Conservation (phyloP, 106 monocot genomes). For the Posidonia australis region DNA sequence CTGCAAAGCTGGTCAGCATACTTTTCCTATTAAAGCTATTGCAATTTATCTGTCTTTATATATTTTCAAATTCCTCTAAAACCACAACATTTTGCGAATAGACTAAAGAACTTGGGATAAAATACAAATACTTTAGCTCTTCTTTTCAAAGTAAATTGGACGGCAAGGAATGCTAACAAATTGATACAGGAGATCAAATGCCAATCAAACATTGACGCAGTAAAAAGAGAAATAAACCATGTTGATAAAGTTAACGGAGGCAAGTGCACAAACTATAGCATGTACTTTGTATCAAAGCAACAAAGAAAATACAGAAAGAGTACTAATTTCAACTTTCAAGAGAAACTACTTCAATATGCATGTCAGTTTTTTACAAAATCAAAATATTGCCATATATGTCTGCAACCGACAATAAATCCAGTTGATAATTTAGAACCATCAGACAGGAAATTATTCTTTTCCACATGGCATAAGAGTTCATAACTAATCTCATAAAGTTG, state of each 20-base stretch:
- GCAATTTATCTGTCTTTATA: background rate
- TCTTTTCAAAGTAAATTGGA: slow-evolving; percentile 44
- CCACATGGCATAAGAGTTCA: too few relatives aligned
- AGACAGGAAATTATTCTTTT: too few relatives aligned
- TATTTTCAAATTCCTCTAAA: background rate
- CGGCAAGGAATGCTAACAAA: slow-evolving; percentile 50
- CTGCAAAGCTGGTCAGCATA: slow-evolving; percentile 57
- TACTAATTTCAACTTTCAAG: too few relatives aligned
- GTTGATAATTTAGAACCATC: too few relatives aligned
- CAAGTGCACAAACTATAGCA: too few relatives aligned
- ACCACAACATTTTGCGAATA: background rate
- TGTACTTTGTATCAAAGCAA: background rate
- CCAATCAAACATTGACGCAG: slow-evolving; percentile 57
- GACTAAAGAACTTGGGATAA: background rate
- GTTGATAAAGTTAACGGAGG: background rate
- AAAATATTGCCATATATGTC: too few relatives aligned
- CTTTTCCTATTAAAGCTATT: background rate
- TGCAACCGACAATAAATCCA: too few relatives aligned
- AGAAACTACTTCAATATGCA: too few relatives aligned
- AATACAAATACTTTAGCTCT: slow-evolving; percentile 30
- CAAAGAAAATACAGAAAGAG: background rate
- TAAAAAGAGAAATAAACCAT: slow-evolving; percentile 4
- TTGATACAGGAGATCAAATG: slow-evolving; percentile 72
- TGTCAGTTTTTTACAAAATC: too few relatives aligned
- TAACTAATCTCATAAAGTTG: too few relatives aligned